Conservation (phyloP, 208 protist species). For the Acanthamoeba castellanii region DNA sequence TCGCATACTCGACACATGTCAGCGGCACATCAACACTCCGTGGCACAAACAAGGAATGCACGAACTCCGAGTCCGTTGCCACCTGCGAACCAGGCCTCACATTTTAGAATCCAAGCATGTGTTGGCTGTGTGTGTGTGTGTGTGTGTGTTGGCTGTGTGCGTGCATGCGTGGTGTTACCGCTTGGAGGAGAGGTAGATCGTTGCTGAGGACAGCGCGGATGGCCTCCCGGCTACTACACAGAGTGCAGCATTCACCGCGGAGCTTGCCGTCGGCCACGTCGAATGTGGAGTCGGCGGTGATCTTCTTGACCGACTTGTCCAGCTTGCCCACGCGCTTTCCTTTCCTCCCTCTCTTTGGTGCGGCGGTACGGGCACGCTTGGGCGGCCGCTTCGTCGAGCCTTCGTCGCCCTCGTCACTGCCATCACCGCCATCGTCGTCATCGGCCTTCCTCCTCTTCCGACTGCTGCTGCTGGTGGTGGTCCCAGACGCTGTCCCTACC, state of each 20-base stretch:
- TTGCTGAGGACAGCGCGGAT: slow-evolving; percentile 65
- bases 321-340: slow-evolving; percentile 18
- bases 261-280: slow-evolving; percentile 7
- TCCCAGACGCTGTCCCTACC: background rate
- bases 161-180: background rate
- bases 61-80: slow-evolving; percentile 14
- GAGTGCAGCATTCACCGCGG: slow-evolving; percentile 41
- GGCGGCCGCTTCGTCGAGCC: background rate
- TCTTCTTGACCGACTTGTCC: background rate
- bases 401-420: background rate
- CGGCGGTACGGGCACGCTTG: background rate
- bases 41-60: slow-evolving; percentile 11
- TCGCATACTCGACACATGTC: slow-evolving; percentile 69
- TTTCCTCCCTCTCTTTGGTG: background rate
- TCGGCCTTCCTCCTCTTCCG: background rate
- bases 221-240: slow-evolving; percentile 72
- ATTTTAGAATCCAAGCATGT: background rate
- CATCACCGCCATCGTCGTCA: background rate
- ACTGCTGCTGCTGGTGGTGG: too few relatives aligned
- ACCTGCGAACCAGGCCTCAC: background rate
- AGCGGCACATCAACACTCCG: background rate
- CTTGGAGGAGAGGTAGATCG: slow-evolving; percentile 57
- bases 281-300: background rate
- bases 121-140: too few relatives aligned
- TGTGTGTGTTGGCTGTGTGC: too few relatives aligned